Percentiles rank a stretch among this genome's conserved stretches.
phyloP scores from a whole-genome alignment of 2,329 filamentous ascomycete genomes.

The Beauveria asiatica region DNA sequence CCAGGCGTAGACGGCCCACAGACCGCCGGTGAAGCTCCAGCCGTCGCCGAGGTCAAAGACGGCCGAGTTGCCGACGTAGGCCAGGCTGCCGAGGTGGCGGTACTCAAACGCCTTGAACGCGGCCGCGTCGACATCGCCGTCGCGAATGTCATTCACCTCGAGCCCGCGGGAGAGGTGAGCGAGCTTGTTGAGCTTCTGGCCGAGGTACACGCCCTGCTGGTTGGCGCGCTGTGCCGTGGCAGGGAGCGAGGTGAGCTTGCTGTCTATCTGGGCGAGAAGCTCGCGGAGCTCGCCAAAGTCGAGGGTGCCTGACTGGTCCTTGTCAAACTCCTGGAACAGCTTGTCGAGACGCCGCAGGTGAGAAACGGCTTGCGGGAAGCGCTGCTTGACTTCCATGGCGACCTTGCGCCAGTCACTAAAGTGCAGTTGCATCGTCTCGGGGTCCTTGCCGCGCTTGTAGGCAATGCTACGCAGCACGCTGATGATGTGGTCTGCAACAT shows the following conservation, averaged over 20 bases:
- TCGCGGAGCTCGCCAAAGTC: conserved; percentile 89
- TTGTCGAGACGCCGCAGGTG: conserved; percentile 85
- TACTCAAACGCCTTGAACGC: conserved; percentile 95
- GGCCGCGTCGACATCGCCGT: conserved; percentile 85
- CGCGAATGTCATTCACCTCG: conserved; percentile 67
- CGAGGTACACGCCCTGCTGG: conserved; percentile 90
- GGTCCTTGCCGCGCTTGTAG: conserved; percentile 86
- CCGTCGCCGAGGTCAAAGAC: conserved; percentile 83
- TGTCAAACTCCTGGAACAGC: conserved; percentile 87
- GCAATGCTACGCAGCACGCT: conserved; percentile 82
- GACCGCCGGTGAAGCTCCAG: conserved; percentile 68
- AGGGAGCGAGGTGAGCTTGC: conserved; percentile 85
- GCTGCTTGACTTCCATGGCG: conserved; percentile 72
- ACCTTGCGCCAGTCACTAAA: conserved; percentile 85
- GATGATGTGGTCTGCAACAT: conserved; percentile 83
- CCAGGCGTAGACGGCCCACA: conserved; percentile 95
- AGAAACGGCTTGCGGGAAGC: conserved; percentile 82
- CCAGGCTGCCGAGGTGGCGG: conserved; percentile 79
- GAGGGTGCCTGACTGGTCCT: conserved; percentile 83
- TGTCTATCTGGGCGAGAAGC: conserved; percentile 85
- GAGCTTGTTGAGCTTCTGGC: conserved; percentile 87
- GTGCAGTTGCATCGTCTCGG: conserved; percentile 75
- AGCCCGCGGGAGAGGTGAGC: conserved; percentile 69
- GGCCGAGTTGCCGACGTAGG: conserved; percentile 93
- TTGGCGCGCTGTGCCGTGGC: conserved; percentile 94